Evolutionary conservation across 306 rosid genomes (phyloP), one percentile per base, ranked within the genome.

Genomic region (Ormosia semicastrata): DNA sequence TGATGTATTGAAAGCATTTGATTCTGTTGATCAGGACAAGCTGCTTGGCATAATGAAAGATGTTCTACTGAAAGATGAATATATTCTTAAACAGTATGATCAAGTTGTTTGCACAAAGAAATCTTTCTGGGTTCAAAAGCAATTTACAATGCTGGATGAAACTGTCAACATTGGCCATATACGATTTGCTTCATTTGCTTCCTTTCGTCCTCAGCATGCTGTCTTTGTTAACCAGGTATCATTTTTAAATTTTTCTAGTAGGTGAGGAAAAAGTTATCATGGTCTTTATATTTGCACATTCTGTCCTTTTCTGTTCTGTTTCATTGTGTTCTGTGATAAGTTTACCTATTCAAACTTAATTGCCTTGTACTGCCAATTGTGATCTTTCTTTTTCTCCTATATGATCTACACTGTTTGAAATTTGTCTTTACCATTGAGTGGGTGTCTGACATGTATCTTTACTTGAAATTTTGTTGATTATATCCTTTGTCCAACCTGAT

Each of bases 1-100:
- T 83, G 99, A 95, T 78, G 99, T 93, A 73, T 81, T 82, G 64
- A 93, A 87, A 79, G 99, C 98, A 52, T 95, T 93, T 81, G 98
- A 95, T 90, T 89, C 91, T 37, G 72, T 95, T 78, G 84, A 89
- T 88, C 98, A 93, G 75, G 90, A 91, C 49, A 91, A 90, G 81
- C 93, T 95, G 77, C 95, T 93, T 77, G 50, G 52, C 81, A 88
- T 93, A 43, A 71, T 95, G 83, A 81, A 85, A 75, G 85, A 85
- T 33, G 71, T 90, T 60, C 62, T 93, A 6, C 56, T 68, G 77
- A 60, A 85, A n/a, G 90, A 85, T 81, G 79, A 82, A 33, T 95
- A 89, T 81, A 60, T 64, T 79, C 78, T 95, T 50, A 84, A 86
- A 85, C 90, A 85, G 81, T 80, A 77, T 70, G 85, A 84, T 70